Base-by-base conservation (phyloP, 2,329 filamentous ascomycete genomes). In the Mycosphaerella sp. region DNA sequence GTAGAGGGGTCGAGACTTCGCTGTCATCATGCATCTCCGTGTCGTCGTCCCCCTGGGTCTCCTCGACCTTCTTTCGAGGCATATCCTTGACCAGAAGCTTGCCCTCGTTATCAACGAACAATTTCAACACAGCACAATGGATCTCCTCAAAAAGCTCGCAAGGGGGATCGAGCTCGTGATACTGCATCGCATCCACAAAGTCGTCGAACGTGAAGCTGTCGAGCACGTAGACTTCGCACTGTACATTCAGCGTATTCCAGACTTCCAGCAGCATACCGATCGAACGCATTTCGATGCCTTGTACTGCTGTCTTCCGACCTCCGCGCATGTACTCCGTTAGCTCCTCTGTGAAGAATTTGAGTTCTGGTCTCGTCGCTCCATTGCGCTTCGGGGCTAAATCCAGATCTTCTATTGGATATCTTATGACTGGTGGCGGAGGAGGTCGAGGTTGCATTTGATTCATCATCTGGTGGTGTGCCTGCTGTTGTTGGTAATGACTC, bases 171-270 rank as follows among this genome's bases (percentile, higher is more conserved):
- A 84, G 79, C 0, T 83, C 89, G 4, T 55, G 49, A 52, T 90
- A 85, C 43, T 84, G 79, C 76, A 98, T 83, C 0, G 90, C 86
- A 66, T 97, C 86, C 4, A 95, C 78, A 63, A 90, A 97, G 68
- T 98, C 93, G 67, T 98, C 93, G 63, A 97, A 94, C 0, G 91
- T 97, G 66, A 98, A 98, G 0, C 91, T 97, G 68, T 98, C 93
- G 21, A 98, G 77, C 64, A 88, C 82, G 65, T 95, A 95, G 14
- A 96, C 85, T 64, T 95, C 89, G 65, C 89, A 95, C 66, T 96
- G 96, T n/a, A 98, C 91, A 63, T 96, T 98, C 30, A 98, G 77
- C 0, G 90, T 96, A 62, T 96, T 89, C 93, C 93, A 98, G 0
- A 87, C 88, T 70, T 96, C 91, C 18, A 98, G 72, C 13, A 97